Evolutionary conservation across 495 filamentous ascomycete species (phyloP).

Genomic region (Penicillium goetzii): DNA sequence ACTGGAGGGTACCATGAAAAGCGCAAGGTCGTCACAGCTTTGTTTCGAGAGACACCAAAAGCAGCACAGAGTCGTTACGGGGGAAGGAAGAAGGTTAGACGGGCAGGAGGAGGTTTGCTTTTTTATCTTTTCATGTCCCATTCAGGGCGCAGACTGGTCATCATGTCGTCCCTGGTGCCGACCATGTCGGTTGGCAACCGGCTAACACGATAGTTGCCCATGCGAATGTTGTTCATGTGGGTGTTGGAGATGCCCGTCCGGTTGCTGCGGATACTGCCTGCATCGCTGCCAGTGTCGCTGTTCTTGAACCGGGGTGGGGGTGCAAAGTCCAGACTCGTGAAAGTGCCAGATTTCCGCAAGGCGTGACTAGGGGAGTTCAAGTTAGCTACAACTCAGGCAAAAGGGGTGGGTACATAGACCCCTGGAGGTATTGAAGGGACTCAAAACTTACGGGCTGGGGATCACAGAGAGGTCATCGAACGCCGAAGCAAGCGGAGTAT

Average conservation of each 20-base stretch:
- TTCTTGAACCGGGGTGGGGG: conserved; percentile 85
- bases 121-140: conserved; percentile 63
- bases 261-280: conserved; percentile 88
- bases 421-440: neutral
- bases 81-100: conserved; percentile 13
- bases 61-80: conserved; percentile 40
- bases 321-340: conserved; percentile 92
- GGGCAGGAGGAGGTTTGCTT: conserved; percentile 6
- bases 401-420: neutral
- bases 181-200: conserved; percentile 81
- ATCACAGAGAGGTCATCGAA: conserved; percentile 86
- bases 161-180: conserved; percentile 75
- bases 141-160: conserved; percentile 70
- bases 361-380: conserved; percentile 59
- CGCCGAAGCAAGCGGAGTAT: conserved; percentile 75
- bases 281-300: conserved; percentile 71
- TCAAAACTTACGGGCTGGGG: conserved; percentile 82
- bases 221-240: conserved; percentile 77
- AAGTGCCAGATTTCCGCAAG: conserved; percentile 87
- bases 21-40: conserved; percentile 39
- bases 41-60: conserved; percentile 32
- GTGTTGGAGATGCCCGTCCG: conserved; percentile 73
- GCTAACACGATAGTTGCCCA: conserved; percentile 88
- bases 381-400: conserved; percentile 33
- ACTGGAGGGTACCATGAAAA: conserved; percentile 31